phyloP scores from a whole-genome alignment of 2,329 filamentous ascomycete genomes.

The Apiospora hydei region DNA sequence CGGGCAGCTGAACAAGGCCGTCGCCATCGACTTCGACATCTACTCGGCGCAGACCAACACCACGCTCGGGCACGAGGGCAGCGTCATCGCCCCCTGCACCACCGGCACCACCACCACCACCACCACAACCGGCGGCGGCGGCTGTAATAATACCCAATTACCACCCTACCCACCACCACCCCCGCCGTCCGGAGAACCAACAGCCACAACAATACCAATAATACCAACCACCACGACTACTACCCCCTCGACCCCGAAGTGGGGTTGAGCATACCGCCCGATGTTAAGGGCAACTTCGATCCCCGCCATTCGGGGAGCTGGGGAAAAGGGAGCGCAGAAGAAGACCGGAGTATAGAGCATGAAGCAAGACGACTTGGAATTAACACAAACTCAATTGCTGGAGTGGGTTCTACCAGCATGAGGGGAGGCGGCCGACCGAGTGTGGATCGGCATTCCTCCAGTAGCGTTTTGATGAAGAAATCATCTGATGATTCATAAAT shows the following conservation, averaged over 20 bases:
- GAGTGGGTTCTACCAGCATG: background rate
- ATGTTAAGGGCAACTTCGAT: background rate
- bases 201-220: background rate
- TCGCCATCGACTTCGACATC: constrained; percentile 5
- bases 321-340: background rate
- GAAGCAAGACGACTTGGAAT: background rate
- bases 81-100: background rate
- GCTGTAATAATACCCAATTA: background rate
- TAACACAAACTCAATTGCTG: background rate
- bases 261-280: background rate
- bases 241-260: background rate
- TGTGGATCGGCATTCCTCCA: background rate
- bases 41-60: background rate
- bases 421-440: background rate
- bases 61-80: background rate
- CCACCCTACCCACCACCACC: background rate
- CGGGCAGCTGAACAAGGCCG: constrained; percentile 1
- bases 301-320: background rate
- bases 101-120: background rate
- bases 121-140: background rate
- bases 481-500: background rate
- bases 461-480: background rate
- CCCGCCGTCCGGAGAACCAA: background rate
- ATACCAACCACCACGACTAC: background rate
- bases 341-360: background rate